Base-by-base conservation (phyloP, 768 basidiomycete species). In the Chalciporus pseudorubinellus region DNA sequence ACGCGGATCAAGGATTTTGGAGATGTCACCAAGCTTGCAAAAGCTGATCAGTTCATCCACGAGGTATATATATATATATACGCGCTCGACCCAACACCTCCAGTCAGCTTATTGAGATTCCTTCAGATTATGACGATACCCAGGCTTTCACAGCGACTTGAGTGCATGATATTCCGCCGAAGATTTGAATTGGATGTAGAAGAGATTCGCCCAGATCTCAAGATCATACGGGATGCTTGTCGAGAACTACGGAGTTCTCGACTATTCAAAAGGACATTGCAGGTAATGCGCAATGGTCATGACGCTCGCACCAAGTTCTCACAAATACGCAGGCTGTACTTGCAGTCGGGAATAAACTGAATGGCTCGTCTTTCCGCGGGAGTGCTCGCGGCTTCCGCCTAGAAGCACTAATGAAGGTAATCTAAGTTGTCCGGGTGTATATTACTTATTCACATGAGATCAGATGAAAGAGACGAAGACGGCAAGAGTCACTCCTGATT, bases 381-480 rank as follows among this genome's bases (percentile, higher is more conserved):
- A 79, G 82, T 29, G 94, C 94, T 13, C 74, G 72, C 4, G 95
- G 94, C 2, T 95, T 98, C 70, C 87, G 85, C 59, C 72, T 98
- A 21, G 87, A 90, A 48, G 82, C 87, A 0, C 69, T 98, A 21
- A 66, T 84, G 20, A 93, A 95, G 84, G 93, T 92, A 46, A 56
- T n/a, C 16, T 16, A 3, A 24, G 18, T 20, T 10, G 10, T 14
- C 22, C n/a, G 12, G 7, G 21, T 5, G 13, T n/a, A 26, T 45
- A 14, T 6, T 22, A 12, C 10, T 39, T 44, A 19, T 33, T 31
- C 8, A 29, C 16, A 4, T 29, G 12, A 42, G n/a, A 19, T 28
- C 55, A 95, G 93, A 70, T 93, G 71, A 86, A 83, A 62, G 92
- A 94, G 58, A 93, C 86, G 8, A 90, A 82, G 69, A 89, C 90